Evolutionary conservation across 805 yeast species (phyloP).

Genomic region (Starmerella tilneyi): DNA sequence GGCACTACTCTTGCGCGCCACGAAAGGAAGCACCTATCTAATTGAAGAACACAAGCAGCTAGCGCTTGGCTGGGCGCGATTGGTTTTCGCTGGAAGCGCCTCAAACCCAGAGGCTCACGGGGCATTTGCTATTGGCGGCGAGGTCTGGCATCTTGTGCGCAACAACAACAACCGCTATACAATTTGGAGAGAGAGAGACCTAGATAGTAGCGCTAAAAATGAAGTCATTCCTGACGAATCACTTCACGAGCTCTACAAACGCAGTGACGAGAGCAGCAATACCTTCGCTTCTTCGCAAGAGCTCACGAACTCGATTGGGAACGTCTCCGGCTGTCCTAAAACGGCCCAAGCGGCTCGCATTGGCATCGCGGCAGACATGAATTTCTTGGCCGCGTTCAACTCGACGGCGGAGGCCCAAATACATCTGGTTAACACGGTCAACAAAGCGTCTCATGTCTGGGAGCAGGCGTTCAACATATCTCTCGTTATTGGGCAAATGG

Average conservation of each 20-base stretch:
- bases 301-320: not conserved
- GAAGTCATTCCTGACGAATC: too few species aligned
- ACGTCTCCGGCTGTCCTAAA: not conserved
- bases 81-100: not conserved
- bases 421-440: constrained; percentile 29
- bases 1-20: not conserved
- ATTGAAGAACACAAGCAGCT: not conserved
- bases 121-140: not conserved
- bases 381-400: constrained; percentile 27
- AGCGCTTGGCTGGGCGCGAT: not conserved
- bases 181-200: not conserved
- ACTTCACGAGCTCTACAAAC: too few species aligned
- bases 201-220: too few species aligned
- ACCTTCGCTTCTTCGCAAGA: not conserved
- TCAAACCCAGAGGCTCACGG: not conserved
- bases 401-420: constrained; percentile 26
- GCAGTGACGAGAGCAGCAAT: too few species aligned
- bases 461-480: constrained; percentile 33
- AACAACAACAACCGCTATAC: not conserved
- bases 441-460: constrained; percentile 31
- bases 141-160: not conserved
- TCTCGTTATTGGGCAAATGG: constrained; percentile 29
- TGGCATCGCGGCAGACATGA: constrained; percentile 35
- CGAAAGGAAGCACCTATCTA: not conserved
- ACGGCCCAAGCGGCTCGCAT: constrained; percentile 24